phyloP scores from a whole-genome alignment of 2,329 filamentous ascomycete species.

The Arthrobotrys entomopaga region DNA sequence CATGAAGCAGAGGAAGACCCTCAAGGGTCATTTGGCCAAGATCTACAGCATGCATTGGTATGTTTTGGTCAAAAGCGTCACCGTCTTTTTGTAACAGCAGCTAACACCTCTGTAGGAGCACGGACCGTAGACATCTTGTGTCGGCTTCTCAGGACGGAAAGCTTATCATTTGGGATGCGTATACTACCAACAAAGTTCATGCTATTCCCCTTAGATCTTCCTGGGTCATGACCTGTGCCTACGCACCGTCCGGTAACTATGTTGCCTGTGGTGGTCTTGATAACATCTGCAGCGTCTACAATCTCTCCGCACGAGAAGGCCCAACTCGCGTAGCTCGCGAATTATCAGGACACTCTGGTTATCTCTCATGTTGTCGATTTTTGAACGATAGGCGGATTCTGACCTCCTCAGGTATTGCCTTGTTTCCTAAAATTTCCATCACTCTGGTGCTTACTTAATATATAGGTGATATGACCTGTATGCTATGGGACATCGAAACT shows the following conservation, averaged over 20 bases:
- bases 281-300: conserved; percentile 99
- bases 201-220: conserved; percentile 96
- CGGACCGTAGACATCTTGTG: conserved; percentile 93
- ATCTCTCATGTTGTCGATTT: conserved; percentile 97
- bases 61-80: conserved; percentile 4
- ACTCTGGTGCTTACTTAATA: conserved; percentile 3
- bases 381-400: conserved; percentile 98
- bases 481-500: conserved; percentile 99
- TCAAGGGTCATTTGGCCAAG: conserved; percentile 98
- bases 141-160: conserved; percentile 99
- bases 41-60: conserved; percentile 99
- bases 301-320: conserved; percentile 95
- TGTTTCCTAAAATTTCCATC: neutral
- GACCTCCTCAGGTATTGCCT: conserved; percentile 77
- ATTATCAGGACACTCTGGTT: conserved; percentile 94
- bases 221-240: conserved; percentile 99
- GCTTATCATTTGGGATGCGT: conserved; percentile 99
- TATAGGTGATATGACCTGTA: conserved; percentile 92
- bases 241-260: conserved; percentile 97
- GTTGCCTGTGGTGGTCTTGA: conserved; percentile 98
- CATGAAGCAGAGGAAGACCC: conserved; percentile 96
- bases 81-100: neutral
- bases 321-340: conserved; percentile 95
- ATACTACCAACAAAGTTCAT: conserved; percentile 99
- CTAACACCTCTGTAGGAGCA: conserved; percentile 62